Conservation (phyloP, 371 early-diverging fungal species). For the Mortierella sp. region DNA sequence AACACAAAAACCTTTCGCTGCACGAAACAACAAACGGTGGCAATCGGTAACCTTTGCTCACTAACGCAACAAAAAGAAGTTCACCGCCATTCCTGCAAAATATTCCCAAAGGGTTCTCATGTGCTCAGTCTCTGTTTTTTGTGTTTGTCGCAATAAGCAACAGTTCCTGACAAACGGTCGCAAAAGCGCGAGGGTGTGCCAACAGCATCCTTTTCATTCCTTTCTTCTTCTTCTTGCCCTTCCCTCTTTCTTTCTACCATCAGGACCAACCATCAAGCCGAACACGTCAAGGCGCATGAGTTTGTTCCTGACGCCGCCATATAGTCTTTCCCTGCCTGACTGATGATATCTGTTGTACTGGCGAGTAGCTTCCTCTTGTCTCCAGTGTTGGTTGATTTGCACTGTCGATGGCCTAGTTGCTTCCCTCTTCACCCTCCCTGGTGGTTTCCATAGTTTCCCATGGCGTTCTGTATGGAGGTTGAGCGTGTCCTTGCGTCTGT, state of each 20-base stretch:
- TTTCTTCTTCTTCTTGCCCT: background rate
- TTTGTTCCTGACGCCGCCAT: background rate
- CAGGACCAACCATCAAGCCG: background rate
- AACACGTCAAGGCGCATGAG: background rate
- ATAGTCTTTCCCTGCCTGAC: background rate
- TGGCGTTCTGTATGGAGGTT: background rate
- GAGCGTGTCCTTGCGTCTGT: background rate
- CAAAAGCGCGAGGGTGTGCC: background rate
- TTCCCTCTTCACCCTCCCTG: background rate
- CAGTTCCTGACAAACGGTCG: background rate
- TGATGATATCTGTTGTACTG: background rate
- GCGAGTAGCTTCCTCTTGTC: background rate
- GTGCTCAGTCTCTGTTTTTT: background rate
- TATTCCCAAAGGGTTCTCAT: constrained; percentile 2
- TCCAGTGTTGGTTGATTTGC: background rate
- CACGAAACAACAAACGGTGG: constrained; percentile 11
- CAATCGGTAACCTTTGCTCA: constrained; percentile 1
- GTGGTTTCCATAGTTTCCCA: background rate
- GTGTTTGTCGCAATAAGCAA: background rate
- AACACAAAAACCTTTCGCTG: background rate
- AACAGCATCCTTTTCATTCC: too few species aligned
- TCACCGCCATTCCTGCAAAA: constrained; percentile 14
- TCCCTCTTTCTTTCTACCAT: background rate
- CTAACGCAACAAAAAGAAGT: constrained; percentile 10
- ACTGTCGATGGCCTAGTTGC: background rate